Evolutionary conservation across 371 early-diverging fungal species (phyloP), one percentile per base, ranked within the genome.

Genomic region (Mortierella sp.): DNA sequence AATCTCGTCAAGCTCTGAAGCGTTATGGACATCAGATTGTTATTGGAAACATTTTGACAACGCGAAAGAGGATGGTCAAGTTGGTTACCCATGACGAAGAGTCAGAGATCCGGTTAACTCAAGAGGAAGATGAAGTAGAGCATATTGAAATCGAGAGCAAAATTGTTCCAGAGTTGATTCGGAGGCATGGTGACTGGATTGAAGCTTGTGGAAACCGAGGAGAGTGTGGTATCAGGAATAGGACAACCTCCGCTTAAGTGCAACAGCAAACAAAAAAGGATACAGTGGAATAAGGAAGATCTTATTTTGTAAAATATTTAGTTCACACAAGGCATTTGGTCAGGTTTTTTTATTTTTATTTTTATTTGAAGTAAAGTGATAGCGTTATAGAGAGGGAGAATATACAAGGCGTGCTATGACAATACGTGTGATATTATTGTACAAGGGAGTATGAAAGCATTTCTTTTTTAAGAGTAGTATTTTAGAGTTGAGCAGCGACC

Each of bases 11-110:
- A 75, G 93, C 98, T 6, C 81, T 99, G 29, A 85, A 84, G 23
- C 89, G 91, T 9, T 99, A 99, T 82, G 96, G 96, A 12, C 99
- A 99, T 83, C 98, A 99, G 78, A 88, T 96, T 26, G 99, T 99
- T 17, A 95, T 99, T 84, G 98, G 94, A 28, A 99, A 99, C 69
- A 89, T 98, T 83, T 83, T 99, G 22, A 75, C 84, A 32, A 96
- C 96, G 0, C 90, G 99, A 42, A 98, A 98, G 84, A 83, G 87
- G 37, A 87, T 89, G 13, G 98, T 99, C 17, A 89, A 90, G 68
- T 70, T 98, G 63, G 89, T 95, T 43, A 92, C 92, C 9, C 66
- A 81, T 31, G 79, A 84, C 10, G 86, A 84, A 3, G 87, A 91
- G 54, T 76, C 83, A 49, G 88, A 90, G 37, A 77, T 98, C 51